Conservation (phyloP, 202 grass and related monocot species). For the Panicum virgatum region DNA sequence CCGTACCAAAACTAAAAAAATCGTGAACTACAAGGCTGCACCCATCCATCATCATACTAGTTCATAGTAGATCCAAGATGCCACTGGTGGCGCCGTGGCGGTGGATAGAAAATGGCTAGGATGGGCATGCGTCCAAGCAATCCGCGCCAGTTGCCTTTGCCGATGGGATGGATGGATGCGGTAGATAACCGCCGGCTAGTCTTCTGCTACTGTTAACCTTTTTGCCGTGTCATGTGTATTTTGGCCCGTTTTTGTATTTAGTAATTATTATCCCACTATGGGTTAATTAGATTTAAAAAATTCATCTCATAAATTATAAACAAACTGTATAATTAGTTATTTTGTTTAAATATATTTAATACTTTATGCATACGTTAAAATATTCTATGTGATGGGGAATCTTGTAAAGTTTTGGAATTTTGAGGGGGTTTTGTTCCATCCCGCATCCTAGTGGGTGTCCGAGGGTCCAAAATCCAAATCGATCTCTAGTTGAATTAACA, state of each 20-base stretch:
- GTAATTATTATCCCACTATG: too few relatives aligned
- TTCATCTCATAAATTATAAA: too few relatives aligned
- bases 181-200: not conserved
- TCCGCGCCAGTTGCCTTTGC: not conserved
- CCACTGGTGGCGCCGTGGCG: not conserved
- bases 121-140: slow-evolving; percentile 5
- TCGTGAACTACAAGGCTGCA: too few relatives aligned
- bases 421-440: not conserved
- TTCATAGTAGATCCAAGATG: not conserved
- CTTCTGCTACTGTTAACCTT: slow-evolving; percentile 16
- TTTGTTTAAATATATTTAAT: too few relatives aligned
- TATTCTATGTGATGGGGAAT: too few relatives aligned
- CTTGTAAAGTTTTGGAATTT: too few relatives aligned
- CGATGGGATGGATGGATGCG: not conserved
- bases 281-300: too few relatives aligned
- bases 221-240: slow-evolving; percentile 15
- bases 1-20: too few relatives aligned
- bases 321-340: too few relatives aligned
- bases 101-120: not conserved
- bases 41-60: not conserved
- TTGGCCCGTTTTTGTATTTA: too few relatives aligned
- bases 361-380: too few relatives aligned
- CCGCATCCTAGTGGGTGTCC: not conserved
- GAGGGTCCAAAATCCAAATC: not conserved
- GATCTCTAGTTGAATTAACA: not conserved